Evolutionary conservation across 108 stramenopile species (phyloP).

Genomic region (Stephanodiscus minutulus): DNA sequence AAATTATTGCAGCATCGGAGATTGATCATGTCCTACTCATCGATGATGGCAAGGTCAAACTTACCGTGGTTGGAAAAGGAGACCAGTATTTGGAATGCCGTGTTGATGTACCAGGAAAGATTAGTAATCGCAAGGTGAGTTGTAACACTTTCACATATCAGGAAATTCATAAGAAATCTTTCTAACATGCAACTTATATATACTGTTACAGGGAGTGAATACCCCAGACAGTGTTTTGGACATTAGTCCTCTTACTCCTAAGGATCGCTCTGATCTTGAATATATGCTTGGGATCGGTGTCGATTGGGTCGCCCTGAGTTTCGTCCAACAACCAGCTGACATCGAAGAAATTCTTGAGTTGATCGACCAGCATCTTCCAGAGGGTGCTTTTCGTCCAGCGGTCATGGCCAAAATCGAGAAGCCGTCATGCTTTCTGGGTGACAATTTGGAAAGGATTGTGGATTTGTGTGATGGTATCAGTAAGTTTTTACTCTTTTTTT

Average conservation of each 20-base stretch:
- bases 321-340: constrained; percentile 78
- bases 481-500: constrained; percentile 30
- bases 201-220: constrained; percentile 68
- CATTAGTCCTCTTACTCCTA: constrained; percentile 83
- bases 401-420: constrained; percentile 89
- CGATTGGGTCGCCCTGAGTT: constrained; percentile 83
- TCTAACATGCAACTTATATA: constrained; percentile 5
- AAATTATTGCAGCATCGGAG: constrained; percentile 70
- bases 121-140: constrained; percentile 74
- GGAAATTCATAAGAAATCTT: background rate
- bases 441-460: constrained; percentile 74
- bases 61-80: constrained; percentile 70
- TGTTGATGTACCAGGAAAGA: constrained; percentile 81
- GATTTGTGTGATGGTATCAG: constrained; percentile 68
- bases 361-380: constrained; percentile 54
- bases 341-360: constrained; percentile 61
- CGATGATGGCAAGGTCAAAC: constrained; percentile 89
- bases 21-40: constrained; percentile 72
- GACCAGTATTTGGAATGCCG: constrained; percentile 67
- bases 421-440: constrained; percentile 67
- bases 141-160: background rate
- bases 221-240: constrained; percentile 79
- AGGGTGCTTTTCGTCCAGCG: constrained; percentile 45
- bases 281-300: constrained; percentile 73
- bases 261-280: constrained; percentile 83